A percentile compares a stretch with the other conserved stretches of the same genome.
These are phyloP conservation scores for Xylariaceae sp. DNA, from an alignment of 2,329 filamentous ascomycete species.

Conservation along the genomic window DNA sequence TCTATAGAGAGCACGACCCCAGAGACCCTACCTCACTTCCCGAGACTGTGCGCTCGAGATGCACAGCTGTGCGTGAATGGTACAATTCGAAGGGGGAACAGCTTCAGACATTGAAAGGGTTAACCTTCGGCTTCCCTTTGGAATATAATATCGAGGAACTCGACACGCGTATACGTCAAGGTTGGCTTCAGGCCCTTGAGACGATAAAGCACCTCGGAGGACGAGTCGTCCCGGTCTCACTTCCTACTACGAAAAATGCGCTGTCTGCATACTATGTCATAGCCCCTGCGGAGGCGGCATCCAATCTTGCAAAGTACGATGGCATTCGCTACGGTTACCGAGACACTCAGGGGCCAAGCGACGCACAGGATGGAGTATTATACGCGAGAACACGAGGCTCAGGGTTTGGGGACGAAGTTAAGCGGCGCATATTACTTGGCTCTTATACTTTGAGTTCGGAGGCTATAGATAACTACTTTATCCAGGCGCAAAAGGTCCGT, in stretches of 20 bases:
- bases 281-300: constrained; percentile 89
- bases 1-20: constrained; percentile 54
- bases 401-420: constrained; percentile 79
- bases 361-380: constrained; percentile 56
- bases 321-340: constrained; percentile 83
- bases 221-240: constrained; percentile 65
- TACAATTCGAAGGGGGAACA: constrained; percentile 15
- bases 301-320: constrained; percentile 95
- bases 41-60: constrained; percentile 46
- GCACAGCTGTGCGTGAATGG: constrained; percentile 30
- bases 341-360: constrained; percentile 37
- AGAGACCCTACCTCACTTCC: constrained; percentile 71
- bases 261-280: constrained; percentile 93
- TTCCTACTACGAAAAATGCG: constrained; percentile 79
- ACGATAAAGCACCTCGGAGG: constrained; percentile 60
- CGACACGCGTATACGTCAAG: constrained; percentile 57
- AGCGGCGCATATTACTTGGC: constrained; percentile 79
- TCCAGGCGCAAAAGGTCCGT: constrained; percentile 84
- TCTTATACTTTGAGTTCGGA: constrained; percentile 85
- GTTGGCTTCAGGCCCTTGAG: constrained; percentile 62
- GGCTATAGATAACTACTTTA: constrained; percentile 93
- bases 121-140: constrained; percentile 53
- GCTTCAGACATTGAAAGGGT: constrained; percentile 25
- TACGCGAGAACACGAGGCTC: constrained; percentile 70
- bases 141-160: constrained; percentile 91